phyloP scores from a whole-genome alignment of 805 yeast genomes.

The Barnettozyma populi region DNA sequence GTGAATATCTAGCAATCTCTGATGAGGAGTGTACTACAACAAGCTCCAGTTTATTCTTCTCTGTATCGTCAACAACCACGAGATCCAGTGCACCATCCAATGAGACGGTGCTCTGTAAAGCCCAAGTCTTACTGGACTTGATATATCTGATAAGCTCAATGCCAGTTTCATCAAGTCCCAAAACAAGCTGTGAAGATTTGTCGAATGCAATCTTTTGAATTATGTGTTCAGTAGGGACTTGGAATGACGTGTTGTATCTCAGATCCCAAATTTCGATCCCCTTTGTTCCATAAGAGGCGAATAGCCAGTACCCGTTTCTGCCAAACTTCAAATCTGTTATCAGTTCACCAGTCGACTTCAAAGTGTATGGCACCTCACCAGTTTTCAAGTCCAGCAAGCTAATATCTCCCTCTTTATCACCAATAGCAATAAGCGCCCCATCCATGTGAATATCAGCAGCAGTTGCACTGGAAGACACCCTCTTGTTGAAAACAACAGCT shows the following conservation, averaged over 20 bases:
- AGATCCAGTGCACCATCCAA: constrained; percentile 13
- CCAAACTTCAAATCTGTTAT: constrained; percentile 42
- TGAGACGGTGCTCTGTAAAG: constrained; percentile 6
- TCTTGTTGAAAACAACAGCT: constrained; percentile 6
- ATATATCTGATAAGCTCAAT: constrained; percentile 18
- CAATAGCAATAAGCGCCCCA: constrained; percentile 40
- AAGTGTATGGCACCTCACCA: constrained; percentile 27
- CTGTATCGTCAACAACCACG: constrained; percentile 12
- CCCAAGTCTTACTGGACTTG: constrained; percentile 20
- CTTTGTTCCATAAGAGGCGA: constrained; percentile 27
- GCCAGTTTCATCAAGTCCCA: constrained; percentile 7
- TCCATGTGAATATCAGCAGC: constrained; percentile 36
- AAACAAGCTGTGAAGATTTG: constrained; percentile 20
- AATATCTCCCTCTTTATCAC: constrained; percentile 27
- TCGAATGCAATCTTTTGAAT: constrained; percentile 15
- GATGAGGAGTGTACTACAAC: constrained; percentile 1
- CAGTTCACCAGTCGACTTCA: constrained; percentile 19
- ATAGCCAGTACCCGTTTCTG: constrained; percentile 60
- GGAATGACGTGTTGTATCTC: constrained; percentile 31
- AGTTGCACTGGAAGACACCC: constrained; percentile 4
- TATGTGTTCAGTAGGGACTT: constrained; percentile 6
- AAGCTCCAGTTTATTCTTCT: constrained; percentile 6
- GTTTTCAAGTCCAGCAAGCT: constrained; percentile 30
- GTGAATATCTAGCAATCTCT: constrained; percentile 4
- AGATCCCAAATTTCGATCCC: constrained; percentile 43